phyloP scores from a whole-genome alignment of 2,329 filamentous ascomycete species.

The Chaetomiaceae sp. region DNA sequence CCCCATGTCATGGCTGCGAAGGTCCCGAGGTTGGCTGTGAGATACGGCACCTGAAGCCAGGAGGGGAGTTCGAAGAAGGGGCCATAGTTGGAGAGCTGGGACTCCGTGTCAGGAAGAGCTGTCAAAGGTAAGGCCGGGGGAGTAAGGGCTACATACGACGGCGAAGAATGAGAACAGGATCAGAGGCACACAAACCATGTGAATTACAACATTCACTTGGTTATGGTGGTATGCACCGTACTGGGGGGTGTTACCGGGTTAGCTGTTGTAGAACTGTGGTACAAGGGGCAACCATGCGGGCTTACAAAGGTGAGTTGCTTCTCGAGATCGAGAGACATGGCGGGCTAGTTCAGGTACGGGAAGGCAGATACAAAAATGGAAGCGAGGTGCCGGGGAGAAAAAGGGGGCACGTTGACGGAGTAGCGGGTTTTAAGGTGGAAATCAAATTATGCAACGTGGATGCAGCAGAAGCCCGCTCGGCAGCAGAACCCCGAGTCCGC shows the following conservation, averaged over 20 bases:
- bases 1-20: constrained; percentile 49
- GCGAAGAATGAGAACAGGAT: constrained; percentile 68
- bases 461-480: too few species aligned
- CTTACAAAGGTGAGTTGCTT: constrained; percentile 78
- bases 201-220: constrained; percentile 69
- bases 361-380: neutral
- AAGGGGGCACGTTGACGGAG: too few species aligned
- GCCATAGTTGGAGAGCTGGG: constrained; percentile 57
- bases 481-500: too few species aligned
- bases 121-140: constrained; percentile 1
- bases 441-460: too few species aligned
- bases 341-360: neutral
- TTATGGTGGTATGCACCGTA: constrained; percentile 83
- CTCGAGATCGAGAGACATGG: constrained; percentile 71
- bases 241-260: constrained; percentile 38
- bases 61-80: constrained; percentile 59
- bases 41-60: constrained; percentile 63
- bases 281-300: constrained; percentile 2
- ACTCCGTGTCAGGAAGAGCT: constrained; percentile 2
- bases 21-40: constrained; percentile 40
- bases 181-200: constrained; percentile 73
- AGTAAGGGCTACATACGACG: constrained; percentile 54
- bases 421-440: too few species aligned
- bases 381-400: too few species aligned
- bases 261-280: neutral